Percentiles rank a stretch among this genome's conserved stretches.
phyloP scores from a whole-genome alignment of 2,329 filamentous ascomycete species.

The Aspergillus hiratsukae region DNA sequence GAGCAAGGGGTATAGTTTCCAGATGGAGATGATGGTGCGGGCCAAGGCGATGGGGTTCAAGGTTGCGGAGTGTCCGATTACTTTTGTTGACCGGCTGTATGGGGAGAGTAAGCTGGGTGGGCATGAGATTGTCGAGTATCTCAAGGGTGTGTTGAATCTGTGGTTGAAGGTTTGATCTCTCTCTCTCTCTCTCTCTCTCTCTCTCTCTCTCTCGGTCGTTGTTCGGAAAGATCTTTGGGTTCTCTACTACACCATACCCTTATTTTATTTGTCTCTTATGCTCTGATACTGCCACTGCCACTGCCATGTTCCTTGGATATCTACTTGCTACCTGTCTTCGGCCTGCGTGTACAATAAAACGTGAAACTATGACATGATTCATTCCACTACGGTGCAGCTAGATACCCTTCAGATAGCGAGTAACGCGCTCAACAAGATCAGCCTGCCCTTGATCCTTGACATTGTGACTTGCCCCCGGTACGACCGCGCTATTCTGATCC shows the following conservation, averaged over 20 bases:
- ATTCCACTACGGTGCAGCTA: conserved; percentile 1
- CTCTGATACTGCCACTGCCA: conserved; percentile 5
- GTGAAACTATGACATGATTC: not conserved
- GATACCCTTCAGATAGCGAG: conserved; percentile 30
- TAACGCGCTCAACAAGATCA: conserved; percentile 33
- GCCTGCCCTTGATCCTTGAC: conserved; percentile 47
- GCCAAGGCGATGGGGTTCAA: conserved; percentile 94
- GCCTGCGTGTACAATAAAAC: conserved; percentile 1
- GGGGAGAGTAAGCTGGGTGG: conserved; percentile 93
- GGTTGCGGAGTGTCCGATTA: conserved; percentile 93
- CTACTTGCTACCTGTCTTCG: conserved; percentile 8
- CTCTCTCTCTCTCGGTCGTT: conserved; percentile 1
- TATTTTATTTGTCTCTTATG: conserved; percentile 3
- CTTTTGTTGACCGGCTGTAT: conserved; percentile 91
- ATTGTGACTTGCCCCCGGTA: conserved; percentile 48
- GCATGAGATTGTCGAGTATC: conserved; percentile 94
- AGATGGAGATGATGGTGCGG: conserved; percentile 99
- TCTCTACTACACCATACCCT: not conserved
- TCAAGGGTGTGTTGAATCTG: conserved; percentile 73
- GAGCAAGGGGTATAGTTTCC: conserved; percentile 97
- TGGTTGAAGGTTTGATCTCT: conserved; percentile 67
- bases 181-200: conserved; percentile 6
- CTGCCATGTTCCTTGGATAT: not conserved
- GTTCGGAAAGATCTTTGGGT: not conserved
- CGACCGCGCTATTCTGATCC: conserved; percentile 48